phyloP scores from a whole-genome alignment of 1,139 yeast genomes.

The Kodamaea alishanica region DNA sequence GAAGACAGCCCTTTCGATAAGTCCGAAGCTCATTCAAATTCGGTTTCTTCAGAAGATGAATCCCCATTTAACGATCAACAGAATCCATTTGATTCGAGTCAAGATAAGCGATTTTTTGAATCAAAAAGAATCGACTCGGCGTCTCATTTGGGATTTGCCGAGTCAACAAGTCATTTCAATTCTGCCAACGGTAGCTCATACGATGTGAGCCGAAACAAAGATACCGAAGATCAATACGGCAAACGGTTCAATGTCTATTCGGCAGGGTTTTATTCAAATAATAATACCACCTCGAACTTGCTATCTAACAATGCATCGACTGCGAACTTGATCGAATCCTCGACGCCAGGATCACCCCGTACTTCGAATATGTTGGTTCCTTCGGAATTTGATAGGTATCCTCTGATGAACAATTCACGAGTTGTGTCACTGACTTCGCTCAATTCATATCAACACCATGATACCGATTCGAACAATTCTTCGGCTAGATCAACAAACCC shows the following conservation, averaged over 20 bases:
- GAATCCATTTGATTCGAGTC: too few species aligned
- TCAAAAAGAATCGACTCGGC: too few species aligned
- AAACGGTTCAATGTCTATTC: constrained; percentile 16
- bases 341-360: constrained; percentile 4
- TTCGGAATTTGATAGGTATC: constrained; percentile 18
- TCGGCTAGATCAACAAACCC: constrained; percentile 8
- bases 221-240: constrained; percentile 10
- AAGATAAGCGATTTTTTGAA: too few species aligned
- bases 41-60: too few species aligned
- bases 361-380: constrained; percentile 12
- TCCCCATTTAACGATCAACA: too few species aligned
- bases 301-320: constrained; percentile 6
- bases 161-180: too few species aligned
- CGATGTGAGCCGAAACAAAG: too few species aligned
- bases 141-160: too few species aligned
- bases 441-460: constrained; percentile 5
- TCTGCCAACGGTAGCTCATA: too few species aligned
- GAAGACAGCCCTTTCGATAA: too few species aligned
- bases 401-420: constrained; percentile 17
- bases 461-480: neutral
- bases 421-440: constrained; percentile 15
- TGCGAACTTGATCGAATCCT: neutral
- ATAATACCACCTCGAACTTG: constrained; percentile 14
- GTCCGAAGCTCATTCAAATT: too few species aligned
- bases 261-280: constrained; percentile 14